Percentiles rank a stretch among this genome's conserved stretches.
Evolutionary conservation across 2,329 filamentous ascomycete species (phyloP).

Genomic region (Penicillium paneum): DNA sequence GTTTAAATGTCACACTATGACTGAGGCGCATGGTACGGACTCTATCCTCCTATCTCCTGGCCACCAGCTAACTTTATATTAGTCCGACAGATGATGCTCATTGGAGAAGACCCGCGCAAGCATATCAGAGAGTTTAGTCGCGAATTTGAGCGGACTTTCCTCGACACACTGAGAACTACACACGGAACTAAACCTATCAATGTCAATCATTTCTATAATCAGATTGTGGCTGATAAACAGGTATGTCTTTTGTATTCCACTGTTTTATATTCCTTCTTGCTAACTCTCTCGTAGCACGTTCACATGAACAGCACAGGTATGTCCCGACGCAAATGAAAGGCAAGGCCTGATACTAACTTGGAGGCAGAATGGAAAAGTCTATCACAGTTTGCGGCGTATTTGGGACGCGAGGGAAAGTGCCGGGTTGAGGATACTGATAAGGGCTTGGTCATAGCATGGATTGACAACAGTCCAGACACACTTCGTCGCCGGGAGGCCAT

Average conservation of each 20-base stretch:
- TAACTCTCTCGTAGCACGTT: slow-evolving; percentile 55
- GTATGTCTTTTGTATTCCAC: neutral
- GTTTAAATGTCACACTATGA: slow-evolving; percentile 72
- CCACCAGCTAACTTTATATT: neutral
- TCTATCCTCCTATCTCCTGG: no score
- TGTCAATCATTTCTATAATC: slow-evolving; percentile 91
- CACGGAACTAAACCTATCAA: slow-evolving; percentile 90
- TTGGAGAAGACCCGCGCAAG: slow-evolving; percentile 83
- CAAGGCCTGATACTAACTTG: neutral
- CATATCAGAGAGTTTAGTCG: slow-evolving; percentile 77
- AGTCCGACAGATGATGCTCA: slow-evolving; percentile 80
- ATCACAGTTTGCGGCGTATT: slow-evolving; percentile 82
- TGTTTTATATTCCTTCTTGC: neutral
- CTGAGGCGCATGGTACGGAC: neutral
- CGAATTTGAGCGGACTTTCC: slow-evolving; percentile 77
- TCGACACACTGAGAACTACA: slow-evolving; percentile 71
- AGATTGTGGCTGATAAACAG: slow-evolving; percentile 70
- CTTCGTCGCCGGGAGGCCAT: slow-evolving; percentile 76
- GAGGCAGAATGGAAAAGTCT: slow-evolving; percentile 69
- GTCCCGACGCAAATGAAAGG: neutral
- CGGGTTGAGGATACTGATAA: slow-evolving; percentile 87
- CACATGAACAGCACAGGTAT: slow-evolving; percentile 81
- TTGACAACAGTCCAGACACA: slow-evolving; percentile 86
- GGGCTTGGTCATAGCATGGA: slow-evolving; percentile 78
- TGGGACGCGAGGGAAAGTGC: slow-evolving; percentile 83